phyloP scores from a whole-genome alignment of 352 stramenopile genomes.

The Phytophthora crassamura region DNA sequence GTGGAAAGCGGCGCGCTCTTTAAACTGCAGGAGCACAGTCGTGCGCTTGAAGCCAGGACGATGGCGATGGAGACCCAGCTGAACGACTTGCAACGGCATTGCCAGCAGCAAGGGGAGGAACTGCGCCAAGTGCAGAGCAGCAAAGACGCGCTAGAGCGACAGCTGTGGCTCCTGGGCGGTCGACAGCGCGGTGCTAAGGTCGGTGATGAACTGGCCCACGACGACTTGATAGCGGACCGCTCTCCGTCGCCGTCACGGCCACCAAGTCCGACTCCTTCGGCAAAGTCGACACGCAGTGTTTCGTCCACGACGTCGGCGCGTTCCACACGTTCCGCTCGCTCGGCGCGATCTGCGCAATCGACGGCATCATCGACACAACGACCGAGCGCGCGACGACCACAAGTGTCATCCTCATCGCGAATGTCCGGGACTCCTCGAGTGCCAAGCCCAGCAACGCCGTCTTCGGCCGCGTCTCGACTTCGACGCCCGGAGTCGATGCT shows the following conservation, averaged over 20 bases:
- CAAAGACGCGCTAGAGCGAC: conserved; percentile 51
- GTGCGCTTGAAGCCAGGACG: conserved; percentile 47
- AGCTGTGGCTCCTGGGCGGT: conserved; percentile 54
- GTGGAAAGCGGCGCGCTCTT: conserved; percentile 83
- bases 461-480: conserved; percentile 25
- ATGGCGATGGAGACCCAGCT: conserved; percentile 39
- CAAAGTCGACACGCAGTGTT: conserved; percentile 49
- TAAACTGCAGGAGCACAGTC: conserved; percentile 74
- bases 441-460: neutral
- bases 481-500: conserved; percentile 35
- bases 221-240: conserved; percentile 10
- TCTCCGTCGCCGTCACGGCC: conserved; percentile 28
- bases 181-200: conserved; percentile 32
- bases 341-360: conserved; percentile 15
- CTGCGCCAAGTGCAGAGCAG: conserved; percentile 48
- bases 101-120: conserved; percentile 55
- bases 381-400: conserved; percentile 15
- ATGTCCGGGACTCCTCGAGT: conserved; percentile 15
- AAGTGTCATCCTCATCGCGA: conserved; percentile 21
- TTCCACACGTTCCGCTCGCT: conserved; percentile 35
- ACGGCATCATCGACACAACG: conserved; percentile 15
- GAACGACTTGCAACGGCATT: conserved; percentile 54
- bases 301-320: conserved; percentile 48
- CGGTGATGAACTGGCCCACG: conserved; percentile 35
- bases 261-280: conserved; percentile 55